Conservation (phyloP, 139 green algal genomes). For the Diplosphaera chodatii region DNA sequence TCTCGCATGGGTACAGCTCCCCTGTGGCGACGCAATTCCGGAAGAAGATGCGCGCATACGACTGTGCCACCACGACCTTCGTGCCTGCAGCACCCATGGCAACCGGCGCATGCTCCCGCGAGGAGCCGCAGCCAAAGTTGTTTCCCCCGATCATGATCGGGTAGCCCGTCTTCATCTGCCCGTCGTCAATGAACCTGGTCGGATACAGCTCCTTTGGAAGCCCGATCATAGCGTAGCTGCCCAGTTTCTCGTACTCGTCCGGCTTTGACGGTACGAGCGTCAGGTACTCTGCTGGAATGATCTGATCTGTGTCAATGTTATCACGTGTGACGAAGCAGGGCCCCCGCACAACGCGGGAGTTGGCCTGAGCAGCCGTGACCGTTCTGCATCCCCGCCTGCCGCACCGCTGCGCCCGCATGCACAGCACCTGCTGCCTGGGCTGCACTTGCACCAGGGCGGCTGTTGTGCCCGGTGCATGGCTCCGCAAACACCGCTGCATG, state of each 20-base stretch:
- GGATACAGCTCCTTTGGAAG: slow-evolving; percentile 76
- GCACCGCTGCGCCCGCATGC: neutral
- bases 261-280: slow-evolving; percentile 91
- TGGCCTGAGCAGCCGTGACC: slow-evolving; percentile 27
- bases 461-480: neutral
- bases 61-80: slow-evolving; percentile 77
- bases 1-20: slow-evolving; percentile 88
- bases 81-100: slow-evolving; percentile 73
- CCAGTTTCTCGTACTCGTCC: slow-evolving; percentile 96
- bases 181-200: slow-evolving; percentile 61
- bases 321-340: slow-evolving; percentile 74
- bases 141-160: slow-evolving; percentile 84
- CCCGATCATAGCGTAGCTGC: slow-evolving; percentile 85
- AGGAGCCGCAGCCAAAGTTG: slow-evolving; percentile 94
- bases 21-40: slow-evolving; percentile 92
- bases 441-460: slow-evolving; percentile 5
- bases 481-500: neutral
- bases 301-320: slow-evolving; percentile 98
- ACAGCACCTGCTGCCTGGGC: neutral
- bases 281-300: slow-evolving; percentile 94
- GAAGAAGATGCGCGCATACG: slow-evolving; percentile 96
- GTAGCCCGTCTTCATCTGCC: slow-evolving; percentile 89
- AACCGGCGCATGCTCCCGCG: slow-evolving; percentile 88
- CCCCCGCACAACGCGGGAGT: slow-evolving; percentile 47
- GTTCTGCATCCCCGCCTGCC: neutral